Evolutionary conservation across 345 rosid genomes (phyloP).

Genomic region (Euphorbia pulcherrima): DNA sequence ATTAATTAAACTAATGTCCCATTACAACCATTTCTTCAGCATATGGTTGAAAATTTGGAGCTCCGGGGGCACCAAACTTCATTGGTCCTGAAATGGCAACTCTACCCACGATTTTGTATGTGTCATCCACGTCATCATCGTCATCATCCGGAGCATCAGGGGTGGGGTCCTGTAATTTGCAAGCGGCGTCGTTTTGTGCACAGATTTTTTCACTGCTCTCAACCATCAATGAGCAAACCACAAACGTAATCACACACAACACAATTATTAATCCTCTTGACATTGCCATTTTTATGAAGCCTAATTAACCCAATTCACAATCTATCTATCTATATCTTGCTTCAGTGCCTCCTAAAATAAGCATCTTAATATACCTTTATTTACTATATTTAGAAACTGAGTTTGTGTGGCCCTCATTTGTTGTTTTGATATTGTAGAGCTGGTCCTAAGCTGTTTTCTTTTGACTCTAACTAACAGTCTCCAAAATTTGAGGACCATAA

Average conservation of each 20-base stretch:
- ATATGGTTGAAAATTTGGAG: background rate
- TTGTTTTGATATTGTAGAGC: background rate
- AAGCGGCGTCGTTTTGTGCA: background rate
- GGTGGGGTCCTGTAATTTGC: background rate
- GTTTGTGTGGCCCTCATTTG: background rate
- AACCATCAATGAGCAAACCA: constrained; percentile 20
- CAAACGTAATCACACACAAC: constrained; percentile 10
- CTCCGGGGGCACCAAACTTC: background rate
- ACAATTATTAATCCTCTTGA: constrained; percentile 21
- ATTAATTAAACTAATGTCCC: constrained; percentile 3
- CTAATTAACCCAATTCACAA: too few relatives aligned
- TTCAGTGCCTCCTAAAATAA: background rate
- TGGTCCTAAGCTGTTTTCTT: background rate
- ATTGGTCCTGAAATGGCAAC: constrained; percentile 10
- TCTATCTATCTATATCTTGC: too few relatives aligned
- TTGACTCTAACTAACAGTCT: background rate
- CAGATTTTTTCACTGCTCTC: constrained; percentile 4
- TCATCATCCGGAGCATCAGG: background rate
- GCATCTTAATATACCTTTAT: background rate
- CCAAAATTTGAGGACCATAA: too few relatives aligned
- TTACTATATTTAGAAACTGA: background rate
- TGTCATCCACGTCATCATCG: constrained; percentile 33
- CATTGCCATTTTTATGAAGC: constrained; percentile 17
- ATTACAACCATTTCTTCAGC: background rate
- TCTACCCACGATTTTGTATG: constrained; percentile 28